Conservation (phyloP, 371 early-diverging fungal species). For the Mortierella sp. region DNA sequence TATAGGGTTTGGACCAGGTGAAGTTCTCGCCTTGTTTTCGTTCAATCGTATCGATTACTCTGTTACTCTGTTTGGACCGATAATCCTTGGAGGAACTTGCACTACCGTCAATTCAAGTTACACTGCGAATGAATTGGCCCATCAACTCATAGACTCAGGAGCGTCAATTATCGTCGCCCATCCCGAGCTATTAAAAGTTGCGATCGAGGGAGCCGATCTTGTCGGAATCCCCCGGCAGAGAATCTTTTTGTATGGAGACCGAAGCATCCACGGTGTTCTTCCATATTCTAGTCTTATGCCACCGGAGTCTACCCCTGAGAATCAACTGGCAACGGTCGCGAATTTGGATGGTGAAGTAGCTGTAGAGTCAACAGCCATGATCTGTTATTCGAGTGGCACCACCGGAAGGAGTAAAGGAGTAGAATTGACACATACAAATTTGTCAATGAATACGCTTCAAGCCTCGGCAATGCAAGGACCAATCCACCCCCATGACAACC, state of each 20-base stretch:
- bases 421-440: conserved; percentile 84
- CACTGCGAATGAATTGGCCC: conserved; percentile 78
- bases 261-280: conserved; percentile 55
- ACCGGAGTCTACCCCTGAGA: conserved; percentile 37
- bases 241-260: conserved; percentile 65
- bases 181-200: conserved; percentile 61
- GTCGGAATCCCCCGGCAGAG: conserved; percentile 63
- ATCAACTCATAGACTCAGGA: conserved; percentile 77
- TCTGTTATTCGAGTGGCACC: conserved; percentile 90
- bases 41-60: conserved; percentile 79
- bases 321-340: conserved; percentile 33
- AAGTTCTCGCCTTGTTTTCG: conserved; percentile 75
- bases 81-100: conserved; percentile 72
- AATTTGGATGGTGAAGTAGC: conserved; percentile 43
- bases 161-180: conserved; percentile 73
- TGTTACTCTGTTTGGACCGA: conserved; percentile 62
- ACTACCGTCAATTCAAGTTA: conserved; percentile 86
- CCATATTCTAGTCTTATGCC: conserved; percentile 57
- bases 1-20: conserved; percentile 72
- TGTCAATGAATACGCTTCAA: too few species aligned
- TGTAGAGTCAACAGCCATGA: conserved; percentile 63
- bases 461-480: conserved; percentile 42
- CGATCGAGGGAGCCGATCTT: conserved; percentile 68
- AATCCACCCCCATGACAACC: conserved; percentile 24
- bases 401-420: conserved; percentile 86